Percentiles rank a stretch among this genome's conserved stretches.
Conservation (phyloP, 192 early-diverging fungal species). For the Mortierella antarctica region DNA sequence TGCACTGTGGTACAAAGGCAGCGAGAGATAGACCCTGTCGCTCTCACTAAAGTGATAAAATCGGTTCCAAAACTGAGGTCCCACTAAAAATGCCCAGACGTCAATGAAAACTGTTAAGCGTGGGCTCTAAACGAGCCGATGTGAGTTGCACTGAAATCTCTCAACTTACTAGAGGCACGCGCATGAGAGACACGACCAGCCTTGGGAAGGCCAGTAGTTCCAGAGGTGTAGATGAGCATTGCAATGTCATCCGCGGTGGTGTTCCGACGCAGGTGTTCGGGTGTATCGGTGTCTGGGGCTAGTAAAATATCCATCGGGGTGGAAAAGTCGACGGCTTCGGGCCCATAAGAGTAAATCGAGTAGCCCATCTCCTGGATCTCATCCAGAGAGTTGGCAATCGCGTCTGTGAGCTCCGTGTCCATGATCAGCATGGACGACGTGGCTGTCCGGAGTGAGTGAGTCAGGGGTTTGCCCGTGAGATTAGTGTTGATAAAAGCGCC, state of each 20-base stretch:
- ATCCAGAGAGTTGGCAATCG: conserved; percentile 14
- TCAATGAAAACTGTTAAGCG: background rate
- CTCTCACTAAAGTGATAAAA: conserved; percentile 32
- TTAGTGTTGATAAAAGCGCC: conserved; percentile 75
- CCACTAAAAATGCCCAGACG: background rate
- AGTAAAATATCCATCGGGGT: conserved; percentile 35
- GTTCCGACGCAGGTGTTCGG: conserved; percentile 2
- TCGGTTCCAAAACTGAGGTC: conserved; percentile 13
- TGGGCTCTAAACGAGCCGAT: background rate
- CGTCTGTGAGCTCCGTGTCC: conserved; percentile 42
- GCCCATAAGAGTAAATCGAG: conserved; percentile 22
- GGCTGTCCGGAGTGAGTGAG: conserved; percentile 56
- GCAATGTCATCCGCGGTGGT: conserved; percentile 38
- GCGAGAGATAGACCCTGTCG: conserved; percentile 67
- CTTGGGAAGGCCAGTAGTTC: conserved; percentile 74
- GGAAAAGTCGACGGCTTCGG: conserved; percentile 44
- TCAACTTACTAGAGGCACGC: conserved; percentile 34
- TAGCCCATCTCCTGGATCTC: conserved; percentile 35
- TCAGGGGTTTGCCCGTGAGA: conserved; percentile 55
- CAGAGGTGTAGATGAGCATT: conserved; percentile 62
- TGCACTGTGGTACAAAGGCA: conserved; percentile 77
- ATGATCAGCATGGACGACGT: conserved; percentile 41
- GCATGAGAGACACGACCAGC: conserved; percentile 60
- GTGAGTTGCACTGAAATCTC: background rate
- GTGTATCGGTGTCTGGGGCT: conserved; percentile 23